phyloP scores from a whole-genome alignment of 129 eudicot species.

The Helianthus tuberosus region DNA sequence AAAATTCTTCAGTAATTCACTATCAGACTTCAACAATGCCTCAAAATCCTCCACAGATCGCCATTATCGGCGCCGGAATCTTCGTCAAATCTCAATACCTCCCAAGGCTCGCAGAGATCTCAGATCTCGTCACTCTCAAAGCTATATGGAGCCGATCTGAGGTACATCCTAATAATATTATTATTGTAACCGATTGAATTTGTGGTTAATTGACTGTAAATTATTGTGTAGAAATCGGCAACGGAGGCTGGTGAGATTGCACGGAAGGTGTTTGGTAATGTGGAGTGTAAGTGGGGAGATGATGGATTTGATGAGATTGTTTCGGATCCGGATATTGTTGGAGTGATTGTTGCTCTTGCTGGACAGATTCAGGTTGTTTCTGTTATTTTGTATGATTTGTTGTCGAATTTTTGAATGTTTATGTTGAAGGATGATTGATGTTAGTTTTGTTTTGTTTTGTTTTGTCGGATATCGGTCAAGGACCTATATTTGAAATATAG shows the following conservation, averaged over 20 bases:
- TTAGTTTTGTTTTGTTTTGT: not conserved
- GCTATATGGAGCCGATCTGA: constrained; percentile 91
- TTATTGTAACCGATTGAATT: not conserved
- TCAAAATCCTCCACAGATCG: constrained; percentile 57
- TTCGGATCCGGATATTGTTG: constrained; percentile 55
- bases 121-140: constrained; percentile 58
- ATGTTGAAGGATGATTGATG: not conserved
- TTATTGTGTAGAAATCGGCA: constrained; percentile 35
- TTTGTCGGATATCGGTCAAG: no score
- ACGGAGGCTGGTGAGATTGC: constrained; percentile 78
- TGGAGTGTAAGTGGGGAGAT: constrained; percentile 86
- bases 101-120: constrained; percentile 89
- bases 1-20: not conserved
- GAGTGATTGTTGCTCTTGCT: constrained; percentile 83
- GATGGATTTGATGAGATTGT: constrained; percentile 74
- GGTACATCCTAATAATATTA: constrained; percentile 31
- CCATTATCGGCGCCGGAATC: constrained; percentile 91
- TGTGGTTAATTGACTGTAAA: not conserved
- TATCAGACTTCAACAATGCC: constrained; percentile 36
- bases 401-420: not conserved
- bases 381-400: constrained; percentile 4
- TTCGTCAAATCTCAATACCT: constrained; percentile 84
- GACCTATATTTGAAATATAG: no score
- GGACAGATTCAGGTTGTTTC: constrained; percentile 69
- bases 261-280: constrained; percentile 56